phyloP scores from a whole-genome alignment of 2,329 filamentous ascomycete genomes.

The Colletotrichum sojae region DNA sequence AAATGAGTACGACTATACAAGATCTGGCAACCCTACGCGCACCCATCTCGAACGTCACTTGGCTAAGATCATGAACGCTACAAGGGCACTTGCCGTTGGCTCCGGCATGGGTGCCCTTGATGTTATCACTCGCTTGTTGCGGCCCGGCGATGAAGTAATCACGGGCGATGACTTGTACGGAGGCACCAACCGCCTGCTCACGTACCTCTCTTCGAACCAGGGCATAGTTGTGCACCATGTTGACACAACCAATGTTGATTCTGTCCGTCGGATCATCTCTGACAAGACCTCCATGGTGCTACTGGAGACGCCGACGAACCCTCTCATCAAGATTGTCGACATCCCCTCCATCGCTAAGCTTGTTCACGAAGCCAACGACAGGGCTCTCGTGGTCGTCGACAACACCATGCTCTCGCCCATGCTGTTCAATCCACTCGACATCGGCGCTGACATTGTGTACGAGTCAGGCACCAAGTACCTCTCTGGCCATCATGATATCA shows the following conservation, averaged over 20 bases:
- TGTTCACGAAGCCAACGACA: conserved; percentile 83
- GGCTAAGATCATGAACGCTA: conserved; percentile 98
- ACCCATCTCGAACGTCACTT: conserved; percentile 96
- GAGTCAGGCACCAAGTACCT: conserved; percentile 98
- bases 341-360: conserved; percentile 83
- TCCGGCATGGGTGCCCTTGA: conserved; percentile 98
- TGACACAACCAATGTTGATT: conserved; percentile 86
- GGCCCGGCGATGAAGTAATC: conserved; percentile 95
- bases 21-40: conserved; percentile 95
- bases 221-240: conserved; percentile 97
- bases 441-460: conserved; percentile 96
- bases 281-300: conserved; percentile 95
- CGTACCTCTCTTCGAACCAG: conserved; percentile 89
- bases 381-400: conserved; percentile 90
- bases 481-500: conserved; percentile 97
- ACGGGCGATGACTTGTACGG: conserved; percentile 98
- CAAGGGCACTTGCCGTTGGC: conserved; percentile 90
- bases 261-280: conserved; percentile 77
- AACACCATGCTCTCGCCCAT: conserved; percentile 99
- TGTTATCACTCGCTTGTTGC: conserved; percentile 91
- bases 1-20: conserved; percentile 96
- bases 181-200: conserved; percentile 92
- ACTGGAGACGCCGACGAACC: conserved; percentile 96
- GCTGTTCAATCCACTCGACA: conserved; percentile 91
- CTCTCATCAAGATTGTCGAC: conserved; percentile 97